These are phyloP conservation scores for Dunaliella primolecta DNA, from an alignment of 139 green algal genomes.

Conservation along the genomic window DNA sequence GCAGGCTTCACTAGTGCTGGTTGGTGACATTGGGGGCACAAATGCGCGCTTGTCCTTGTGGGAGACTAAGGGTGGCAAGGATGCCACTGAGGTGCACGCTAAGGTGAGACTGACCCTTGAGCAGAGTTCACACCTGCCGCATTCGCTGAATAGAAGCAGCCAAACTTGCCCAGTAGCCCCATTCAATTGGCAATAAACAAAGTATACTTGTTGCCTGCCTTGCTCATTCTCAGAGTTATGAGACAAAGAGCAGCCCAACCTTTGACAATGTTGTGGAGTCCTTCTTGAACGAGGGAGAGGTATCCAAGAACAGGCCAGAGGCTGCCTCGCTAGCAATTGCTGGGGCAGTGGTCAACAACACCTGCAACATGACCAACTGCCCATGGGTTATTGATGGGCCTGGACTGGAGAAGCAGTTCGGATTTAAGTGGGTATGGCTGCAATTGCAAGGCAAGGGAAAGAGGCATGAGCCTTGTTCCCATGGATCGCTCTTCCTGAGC, in stretches of 20 bases:
- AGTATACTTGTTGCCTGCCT: too few relatives aligned
- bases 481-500: too few relatives aligned
- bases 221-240: slow-evolving; percentile 56
- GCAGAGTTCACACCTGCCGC: neutral
- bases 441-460: too few relatives aligned
- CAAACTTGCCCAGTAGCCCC: too few relatives aligned
- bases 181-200: too few relatives aligned
- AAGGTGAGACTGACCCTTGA: slow-evolving; percentile 17
- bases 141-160: neutral
- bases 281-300: slow-evolving; percentile 38
- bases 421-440: slow-evolving; percentile 47
- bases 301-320: slow-evolving; percentile 10
- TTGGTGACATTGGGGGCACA: slow-evolving; percentile 91
- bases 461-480: too few relatives aligned
- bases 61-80: slow-evolving; percentile 33
- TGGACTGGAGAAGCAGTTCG: slow-evolving; percentile 52
- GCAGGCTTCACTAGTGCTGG: slow-evolving; percentile 53
- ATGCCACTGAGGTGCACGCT: slow-evolving; percentile 20
- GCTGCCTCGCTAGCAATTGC: slow-evolving; percentile 68
- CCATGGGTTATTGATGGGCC: slow-evolving; percentile 73
- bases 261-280: slow-evolving; percentile 56
- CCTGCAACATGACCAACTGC: slow-evolving; percentile 89
- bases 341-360: slow-evolving; percentile 73
- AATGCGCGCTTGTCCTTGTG: slow-evolving; percentile 89
- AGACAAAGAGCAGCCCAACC: slow-evolving; percentile 46